phyloP scores from a whole-genome alignment of 495 filamentous ascomycete genomes.

The Hamigera avellanea region DNA sequence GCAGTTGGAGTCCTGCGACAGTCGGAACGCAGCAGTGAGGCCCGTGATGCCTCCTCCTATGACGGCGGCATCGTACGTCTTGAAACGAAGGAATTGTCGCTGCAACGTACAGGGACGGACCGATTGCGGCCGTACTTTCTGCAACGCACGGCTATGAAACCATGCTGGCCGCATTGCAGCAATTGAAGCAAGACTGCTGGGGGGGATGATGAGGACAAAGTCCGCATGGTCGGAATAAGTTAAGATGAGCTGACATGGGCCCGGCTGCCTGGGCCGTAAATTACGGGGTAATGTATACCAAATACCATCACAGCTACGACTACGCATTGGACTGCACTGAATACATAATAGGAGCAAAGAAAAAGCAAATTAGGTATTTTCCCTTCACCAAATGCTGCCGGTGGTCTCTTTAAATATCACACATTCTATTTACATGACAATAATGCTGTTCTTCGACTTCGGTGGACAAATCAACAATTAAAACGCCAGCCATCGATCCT shows the following conservation, averaged over 20 bases:
- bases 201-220: conserved; percentile 2
- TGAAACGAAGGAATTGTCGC: conserved; percentile 8
- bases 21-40: conserved; percentile 65
- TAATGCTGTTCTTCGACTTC: background rate
- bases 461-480: conserved; percentile 12
- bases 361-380: too few relatives aligned
- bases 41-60: conserved; percentile 89
- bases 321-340: too few relatives aligned
- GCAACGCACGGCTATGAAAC: conserved; percentile 11
- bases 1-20: conserved; percentile 47
- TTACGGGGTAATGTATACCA: background rate
- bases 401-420: background rate
- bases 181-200: background rate
- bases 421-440: conserved; percentile 19
- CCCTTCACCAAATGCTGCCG: too few relatives aligned
- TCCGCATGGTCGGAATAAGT: too few relatives aligned
- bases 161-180: conserved; percentile 22
- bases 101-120: conserved; percentile 8
- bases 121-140: conserved; percentile 8
- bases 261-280: background rate
- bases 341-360: too few relatives aligned
- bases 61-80: conserved; percentile 49
- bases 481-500: conserved; percentile 23
- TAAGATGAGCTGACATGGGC: too few relatives aligned
- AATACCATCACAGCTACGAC: background rate